Conservation (phyloP, 106 monocot genomes). For the Allium sativum region DNA sequence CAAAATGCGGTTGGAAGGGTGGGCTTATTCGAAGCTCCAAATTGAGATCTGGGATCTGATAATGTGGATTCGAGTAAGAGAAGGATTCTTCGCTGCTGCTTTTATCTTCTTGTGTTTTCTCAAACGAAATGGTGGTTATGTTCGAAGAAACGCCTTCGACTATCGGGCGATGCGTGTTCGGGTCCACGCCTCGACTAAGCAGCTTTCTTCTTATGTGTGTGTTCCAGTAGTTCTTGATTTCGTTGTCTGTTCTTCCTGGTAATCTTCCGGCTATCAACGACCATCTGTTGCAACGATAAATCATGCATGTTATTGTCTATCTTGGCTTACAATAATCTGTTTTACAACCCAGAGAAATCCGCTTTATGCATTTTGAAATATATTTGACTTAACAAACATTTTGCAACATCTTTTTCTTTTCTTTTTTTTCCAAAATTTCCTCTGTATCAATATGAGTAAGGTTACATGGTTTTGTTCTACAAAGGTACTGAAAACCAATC, state of each 20-base stretch:
- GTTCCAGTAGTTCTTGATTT: conserved; percentile 77
- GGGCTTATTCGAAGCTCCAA: conserved; percentile 76
- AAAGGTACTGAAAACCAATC: too few species aligned
- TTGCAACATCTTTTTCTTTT: too few species aligned
- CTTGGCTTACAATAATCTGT: too few species aligned
- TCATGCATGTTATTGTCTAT: neutral
- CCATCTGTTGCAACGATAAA: conserved; percentile 21
- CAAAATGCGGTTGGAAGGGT: conserved; percentile 14
- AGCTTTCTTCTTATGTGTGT: conserved; percentile 53
- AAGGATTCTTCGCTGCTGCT: neutral
- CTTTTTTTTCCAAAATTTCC: too few species aligned
- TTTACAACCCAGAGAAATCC: too few species aligned
- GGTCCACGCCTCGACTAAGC: conserved; percentile 40
- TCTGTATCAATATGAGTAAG: too few species aligned
- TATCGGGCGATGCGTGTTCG: conserved; percentile 34
- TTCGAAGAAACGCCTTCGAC: conserved; percentile 25
- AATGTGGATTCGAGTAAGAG: neutral
- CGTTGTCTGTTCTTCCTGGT: conserved; percentile 54
- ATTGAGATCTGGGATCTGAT: conserved; percentile 40
- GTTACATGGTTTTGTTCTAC: too few species aligned
- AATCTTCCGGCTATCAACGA: conserved; percentile 47
- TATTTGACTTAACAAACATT: too few species aligned
- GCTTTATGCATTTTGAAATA: too few species aligned
- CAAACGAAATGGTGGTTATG: conserved; percentile 26
- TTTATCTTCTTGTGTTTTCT: neutral